Base-by-base conservation (phyloP, 2,329 filamentous ascomycete species). In the Monilinia laxa region DNA sequence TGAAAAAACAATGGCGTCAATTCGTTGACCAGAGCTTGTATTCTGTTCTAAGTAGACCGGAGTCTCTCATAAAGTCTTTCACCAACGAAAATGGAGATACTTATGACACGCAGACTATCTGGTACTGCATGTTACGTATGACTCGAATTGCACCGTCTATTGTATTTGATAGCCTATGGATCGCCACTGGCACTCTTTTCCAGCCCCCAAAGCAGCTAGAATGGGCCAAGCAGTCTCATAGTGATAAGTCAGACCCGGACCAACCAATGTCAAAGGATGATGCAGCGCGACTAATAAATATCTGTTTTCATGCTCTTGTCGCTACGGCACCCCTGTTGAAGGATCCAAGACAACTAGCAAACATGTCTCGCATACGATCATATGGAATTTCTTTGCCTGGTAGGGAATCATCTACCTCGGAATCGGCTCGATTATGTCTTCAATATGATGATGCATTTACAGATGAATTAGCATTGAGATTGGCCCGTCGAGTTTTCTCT, bases 1-100 rank as follows among this genome's bases (percentile, higher is more conserved):
- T 42, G 6, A 71, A 68, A 47, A 63, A 69, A 12, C 70, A 85
- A 67, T 90, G 87, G 85, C 84, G 82, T 69, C 73, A 80, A 1
- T 90, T 90, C 71, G 81, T 85, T 42, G 84, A 88, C 69, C 88
- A 90, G 72, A 86, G 84, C 60, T 77, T 90, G 9, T 90, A 89
- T 74, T 84, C 84, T 70, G 83, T 88, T 9, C 79, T 90, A 58
- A 86, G 85, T 70, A 82, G 86, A 59, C 84, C 86, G 1, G 79
- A 80, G 18, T 79, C 82, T 6, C 76, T 86, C 11, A 76, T 88
- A 38, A 77, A 77, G 49, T 89, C 87, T 0, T 90, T 90, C 69
- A 83, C 82, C 1, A 76, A 78, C 54, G 78, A 83, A 28, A 62
- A 72, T 14, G 81, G 80, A 14, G 80, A 82, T 55, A 74, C 86